phyloP scores from a whole-genome alignment of 2,329 filamentous ascomycete genomes.

The Colletotrichum sp. region DNA sequence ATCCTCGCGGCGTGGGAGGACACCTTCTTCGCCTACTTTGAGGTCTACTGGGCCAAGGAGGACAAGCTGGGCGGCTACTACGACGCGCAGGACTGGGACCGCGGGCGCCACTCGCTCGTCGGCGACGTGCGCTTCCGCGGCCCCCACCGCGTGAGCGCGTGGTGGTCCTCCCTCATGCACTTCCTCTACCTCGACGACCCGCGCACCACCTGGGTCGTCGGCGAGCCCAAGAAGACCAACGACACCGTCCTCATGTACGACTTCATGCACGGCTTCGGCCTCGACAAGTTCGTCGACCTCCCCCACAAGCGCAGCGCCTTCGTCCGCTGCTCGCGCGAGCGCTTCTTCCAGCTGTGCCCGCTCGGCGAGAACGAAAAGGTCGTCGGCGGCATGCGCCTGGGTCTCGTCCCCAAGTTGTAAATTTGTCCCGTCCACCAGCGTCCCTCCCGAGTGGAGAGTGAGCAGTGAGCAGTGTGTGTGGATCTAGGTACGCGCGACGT shows the following conservation, averaged over 20 bases:
- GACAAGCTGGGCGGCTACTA: slow-evolving; percentile 63
- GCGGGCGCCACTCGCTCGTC: slow-evolving; percentile 63
- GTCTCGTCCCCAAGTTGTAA: slow-evolving; percentile 59
- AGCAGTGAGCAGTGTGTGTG: background rate
- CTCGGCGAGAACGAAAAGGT: slow-evolving; percentile 61
- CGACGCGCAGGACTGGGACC: slow-evolving; percentile 59
- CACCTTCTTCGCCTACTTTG: slow-evolving; percentile 76
- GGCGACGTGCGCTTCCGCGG: slow-evolving; percentile 65
- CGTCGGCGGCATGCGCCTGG: slow-evolving; percentile 58
- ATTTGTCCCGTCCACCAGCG: background rate
- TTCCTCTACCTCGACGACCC: slow-evolving; percentile 67
- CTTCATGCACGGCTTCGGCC: slow-evolving; percentile 73
- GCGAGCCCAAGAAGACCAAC: slow-evolving; percentile 77
- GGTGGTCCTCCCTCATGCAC: slow-evolving; percentile 68
- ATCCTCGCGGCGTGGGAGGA: slow-evolving; percentile 76
- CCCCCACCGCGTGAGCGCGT: slow-evolving; percentile 64
- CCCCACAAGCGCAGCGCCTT: slow-evolving; percentile 75
- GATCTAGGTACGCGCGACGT: background rate
- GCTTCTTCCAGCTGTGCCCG: slow-evolving; percentile 73
- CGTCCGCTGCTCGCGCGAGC: slow-evolving; percentile 67
- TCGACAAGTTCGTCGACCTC: slow-evolving; percentile 76
- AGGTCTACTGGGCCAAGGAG: slow-evolving; percentile 79
- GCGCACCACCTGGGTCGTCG: slow-evolving; percentile 61
- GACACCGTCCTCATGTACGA: slow-evolving; percentile 76
- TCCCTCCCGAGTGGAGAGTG: background rate